phyloP scores from a whole-genome alignment of 805 yeast species.

The Candida oleophila region DNA sequence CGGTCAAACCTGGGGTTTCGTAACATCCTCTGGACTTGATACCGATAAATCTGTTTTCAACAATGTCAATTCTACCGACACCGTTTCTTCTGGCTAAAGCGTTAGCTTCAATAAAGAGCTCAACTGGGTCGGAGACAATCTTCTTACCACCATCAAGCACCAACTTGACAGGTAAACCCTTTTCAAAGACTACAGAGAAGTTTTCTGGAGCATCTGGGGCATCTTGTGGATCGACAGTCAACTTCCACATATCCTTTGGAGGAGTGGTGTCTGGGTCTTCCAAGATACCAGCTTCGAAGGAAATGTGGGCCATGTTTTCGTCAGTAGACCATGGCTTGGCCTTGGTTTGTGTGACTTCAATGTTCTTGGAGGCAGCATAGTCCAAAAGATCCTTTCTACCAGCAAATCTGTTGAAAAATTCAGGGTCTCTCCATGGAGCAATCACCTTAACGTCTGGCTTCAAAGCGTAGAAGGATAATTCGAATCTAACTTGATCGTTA shows the following conservation, averaged over 20 bases:
- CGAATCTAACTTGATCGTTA: conserved; percentile 98
- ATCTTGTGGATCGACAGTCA: conserved; percentile 91
- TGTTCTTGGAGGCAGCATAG: conserved; percentile 87
- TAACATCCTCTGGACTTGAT: conserved; percentile 99
- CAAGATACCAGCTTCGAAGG: conserved; percentile 98
- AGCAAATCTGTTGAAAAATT: conserved; percentile 89
- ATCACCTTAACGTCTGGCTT: conserved; percentile 96
- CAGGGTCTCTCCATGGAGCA: conserved; percentile 99
- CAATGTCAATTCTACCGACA: conserved; percentile 98
- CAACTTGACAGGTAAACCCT: conserved; percentile 87
- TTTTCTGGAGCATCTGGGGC: conserved; percentile 95
- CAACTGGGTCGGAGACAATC: conserved; percentile 81
- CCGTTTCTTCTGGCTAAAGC: conserved; percentile 98
- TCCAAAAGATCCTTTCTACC: conserved; percentile 96
- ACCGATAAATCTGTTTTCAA: conserved; percentile 98
- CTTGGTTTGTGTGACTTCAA: conserved; percentile 95
- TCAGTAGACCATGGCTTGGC: conserved; percentile 99
- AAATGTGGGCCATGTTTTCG: conserved; percentile 98
- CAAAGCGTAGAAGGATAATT: conserved; percentile 93
- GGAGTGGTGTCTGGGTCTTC: conserved; percentile 99
- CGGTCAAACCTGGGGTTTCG: conserved; percentile 97
- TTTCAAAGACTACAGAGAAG: conserved; percentile 73
- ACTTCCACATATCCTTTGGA: conserved; percentile 99
- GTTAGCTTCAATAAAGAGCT: conserved; percentile 88
- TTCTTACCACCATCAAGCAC: conserved; percentile 60